Conservation (phyloP, 2,329 filamentous ascomycete species). For the Fusarium tuaranense region DNA sequence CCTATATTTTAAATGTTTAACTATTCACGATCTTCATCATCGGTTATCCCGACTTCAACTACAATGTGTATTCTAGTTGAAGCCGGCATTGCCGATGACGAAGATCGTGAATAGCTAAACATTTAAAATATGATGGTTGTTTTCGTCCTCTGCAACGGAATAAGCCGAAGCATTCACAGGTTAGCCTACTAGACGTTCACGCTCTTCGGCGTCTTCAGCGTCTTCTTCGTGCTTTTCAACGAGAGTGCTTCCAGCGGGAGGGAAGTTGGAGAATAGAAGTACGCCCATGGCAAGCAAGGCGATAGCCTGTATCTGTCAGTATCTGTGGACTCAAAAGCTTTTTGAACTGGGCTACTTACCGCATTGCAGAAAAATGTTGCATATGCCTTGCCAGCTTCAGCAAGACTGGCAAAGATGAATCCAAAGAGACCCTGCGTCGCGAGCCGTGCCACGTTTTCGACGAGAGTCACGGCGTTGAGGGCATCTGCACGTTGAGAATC, state of each 20-base stretch:
- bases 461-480: slow-evolving; percentile 74
- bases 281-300: slow-evolving; percentile 59
- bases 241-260: slow-evolving; percentile 51
- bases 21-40: background rate
- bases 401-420: slow-evolving; percentile 73
- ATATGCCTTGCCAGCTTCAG: slow-evolving; percentile 68
- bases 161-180: background rate
- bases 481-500: slow-evolving; percentile 73
- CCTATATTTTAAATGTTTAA: background rate
- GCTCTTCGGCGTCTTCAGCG: background rate
- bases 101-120: too few species aligned
- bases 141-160: background rate
- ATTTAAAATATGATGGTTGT: background rate
- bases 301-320: slow-evolving; percentile 57
- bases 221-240: slow-evolving; percentile 43
- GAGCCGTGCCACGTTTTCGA: slow-evolving; percentile 76
- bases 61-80: too few species aligned
- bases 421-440: slow-evolving; percentile 75
- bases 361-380: slow-evolving; percentile 77
- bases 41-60: too few species aligned
- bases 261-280: slow-evolving; percentile 57
- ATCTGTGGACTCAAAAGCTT: accelerated
- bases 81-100: too few species aligned
- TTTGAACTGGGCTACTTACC: slow-evolving; percentile 50
- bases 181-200: slow-evolving; percentile 1